Conservation (phyloP, 306 rosid genomes). For the Hylodesmum podocarpum region DNA sequence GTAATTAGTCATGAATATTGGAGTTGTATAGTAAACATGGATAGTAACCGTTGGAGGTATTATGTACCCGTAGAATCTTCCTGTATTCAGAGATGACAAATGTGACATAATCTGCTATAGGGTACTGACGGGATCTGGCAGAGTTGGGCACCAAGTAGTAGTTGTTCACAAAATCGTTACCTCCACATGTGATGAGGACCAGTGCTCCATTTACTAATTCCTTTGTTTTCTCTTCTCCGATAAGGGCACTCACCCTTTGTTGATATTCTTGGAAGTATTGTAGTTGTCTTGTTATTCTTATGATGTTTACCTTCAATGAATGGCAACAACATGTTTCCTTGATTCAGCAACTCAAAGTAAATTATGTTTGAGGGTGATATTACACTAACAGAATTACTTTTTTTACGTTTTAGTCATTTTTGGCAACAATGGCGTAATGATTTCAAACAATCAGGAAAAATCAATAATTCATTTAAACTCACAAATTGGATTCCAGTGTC, state of each 20-base stretch:
- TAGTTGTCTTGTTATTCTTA: conserved; percentile 46
- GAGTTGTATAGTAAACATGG: no score
- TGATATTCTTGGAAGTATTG: conserved; percentile 53
- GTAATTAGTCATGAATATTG: no score
- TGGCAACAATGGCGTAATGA: no score
- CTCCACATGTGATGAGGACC: conserved; percentile 49
- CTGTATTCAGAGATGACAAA: conserved; percentile 49
- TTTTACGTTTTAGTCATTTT: no score
- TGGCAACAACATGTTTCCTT: background rate
- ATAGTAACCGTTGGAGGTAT: no score
- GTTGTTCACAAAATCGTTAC: conserved; percentile 67
- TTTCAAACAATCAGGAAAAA: no score
- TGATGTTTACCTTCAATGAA: conserved; percentile 43
- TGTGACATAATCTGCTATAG: conserved; percentile 49
- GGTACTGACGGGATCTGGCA: conserved; percentile 50
- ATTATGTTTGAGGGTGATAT: no score
- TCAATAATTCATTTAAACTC: background rate
- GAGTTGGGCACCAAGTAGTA: conserved; percentile 48
- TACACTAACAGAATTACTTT: no score
- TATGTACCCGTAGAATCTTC: conserved; percentile 51
- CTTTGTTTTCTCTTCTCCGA: conserved; percentile 29
- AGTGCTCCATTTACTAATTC: conserved; percentile 44
- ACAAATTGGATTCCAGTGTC: conserved; percentile 68
- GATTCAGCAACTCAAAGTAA: no score
- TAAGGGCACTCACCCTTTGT: conserved; percentile 36